Conservation (phyloP, 2,329 filamentous ascomycete species). For the Claviceps sp. region DNA sequence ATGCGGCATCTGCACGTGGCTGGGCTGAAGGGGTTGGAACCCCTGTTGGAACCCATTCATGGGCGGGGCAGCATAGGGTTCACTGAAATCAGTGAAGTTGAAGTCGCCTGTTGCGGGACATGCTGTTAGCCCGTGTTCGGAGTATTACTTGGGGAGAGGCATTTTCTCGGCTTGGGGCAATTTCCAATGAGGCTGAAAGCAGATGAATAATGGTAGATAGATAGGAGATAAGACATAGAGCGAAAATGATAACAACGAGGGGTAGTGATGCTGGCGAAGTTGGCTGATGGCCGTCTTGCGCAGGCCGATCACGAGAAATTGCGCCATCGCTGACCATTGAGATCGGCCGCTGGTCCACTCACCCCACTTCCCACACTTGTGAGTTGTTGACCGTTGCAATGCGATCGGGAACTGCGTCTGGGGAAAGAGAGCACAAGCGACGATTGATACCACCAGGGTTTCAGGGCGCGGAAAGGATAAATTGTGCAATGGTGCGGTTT, state of each 20-base stretch:
- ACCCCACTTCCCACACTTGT: conserved; percentile 14
- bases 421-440: not conserved
- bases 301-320: conserved; percentile 45
- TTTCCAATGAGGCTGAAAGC: not conserved
- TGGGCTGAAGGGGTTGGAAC: conserved; percentile 41
- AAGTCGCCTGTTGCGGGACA: conserved; percentile 42
- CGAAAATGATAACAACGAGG: not conserved
- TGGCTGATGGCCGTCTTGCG: not conserved
- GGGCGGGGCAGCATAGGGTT: conserved; percentile 36
- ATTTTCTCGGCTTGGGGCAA: not conserved
- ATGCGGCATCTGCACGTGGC: conserved; percentile 25
- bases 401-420: not conserved
- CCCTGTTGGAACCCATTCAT: conserved; percentile 26
- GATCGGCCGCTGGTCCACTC: conserved; percentile 16
- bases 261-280: not conserved
- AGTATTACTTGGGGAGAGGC: not conserved
- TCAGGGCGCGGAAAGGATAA: not conserved
- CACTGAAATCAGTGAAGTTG: conserved; percentile 40
- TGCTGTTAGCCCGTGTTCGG: conserved; percentile 2
- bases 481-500: conserved; percentile 4
- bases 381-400: conserved; percentile 7
- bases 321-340: conserved; percentile 41
- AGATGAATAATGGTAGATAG: not conserved
- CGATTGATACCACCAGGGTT: no score
- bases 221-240: not conserved